phyloP scores from a whole-genome alignment of 192 early-diverging fungal species.

The Coemansia sp. region DNA sequence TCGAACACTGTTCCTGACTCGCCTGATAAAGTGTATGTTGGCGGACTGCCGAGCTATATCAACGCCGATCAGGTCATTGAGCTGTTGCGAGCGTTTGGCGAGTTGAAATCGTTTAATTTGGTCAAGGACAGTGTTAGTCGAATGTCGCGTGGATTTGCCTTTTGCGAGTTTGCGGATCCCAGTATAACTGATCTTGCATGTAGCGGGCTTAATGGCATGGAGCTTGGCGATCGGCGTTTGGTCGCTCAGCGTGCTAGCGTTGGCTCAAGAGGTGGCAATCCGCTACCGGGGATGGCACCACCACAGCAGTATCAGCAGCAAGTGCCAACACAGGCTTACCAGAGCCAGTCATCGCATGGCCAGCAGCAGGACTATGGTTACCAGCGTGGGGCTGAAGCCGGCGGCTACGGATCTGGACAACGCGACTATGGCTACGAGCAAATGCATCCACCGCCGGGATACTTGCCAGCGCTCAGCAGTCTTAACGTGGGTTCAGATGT shows the following conservation, averaged over 20 bases:
- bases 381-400: neutral
- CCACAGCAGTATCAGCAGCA: constrained; percentile 19
- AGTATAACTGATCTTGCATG: constrained; percentile 90
- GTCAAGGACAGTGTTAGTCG: constrained; percentile 81
- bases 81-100: constrained; percentile 91
- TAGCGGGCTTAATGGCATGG: constrained; percentile 94
- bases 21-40: constrained; percentile 93
- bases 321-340: constrained; percentile 38
- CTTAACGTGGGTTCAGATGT: neutral
- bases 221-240: constrained; percentile 89
- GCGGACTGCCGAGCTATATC: constrained; percentile 86
- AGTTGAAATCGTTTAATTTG: constrained; percentile 88
- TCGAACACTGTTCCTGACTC: constrained; percentile 90
- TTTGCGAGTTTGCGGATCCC: constrained; percentile 93
- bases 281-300: constrained; percentile 2
- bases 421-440: constrained; percentile 21
- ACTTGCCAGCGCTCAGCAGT: neutral
- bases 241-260: constrained; percentile 93
- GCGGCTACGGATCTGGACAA: neutral
- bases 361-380: constrained; percentile 28
- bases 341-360: constrained; percentile 6
- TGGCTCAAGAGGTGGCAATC: constrained; percentile 62
- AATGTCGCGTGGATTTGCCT: constrained; percentile 89
- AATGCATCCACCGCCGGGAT: constrained; percentile 11
- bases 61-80: constrained; percentile 95